Evolutionary conservation across 1,139 yeast genomes (phyloP), one percentile per base, ranked within the genome.

Genomic region (Debaryomycetaceae sp.): DNA sequence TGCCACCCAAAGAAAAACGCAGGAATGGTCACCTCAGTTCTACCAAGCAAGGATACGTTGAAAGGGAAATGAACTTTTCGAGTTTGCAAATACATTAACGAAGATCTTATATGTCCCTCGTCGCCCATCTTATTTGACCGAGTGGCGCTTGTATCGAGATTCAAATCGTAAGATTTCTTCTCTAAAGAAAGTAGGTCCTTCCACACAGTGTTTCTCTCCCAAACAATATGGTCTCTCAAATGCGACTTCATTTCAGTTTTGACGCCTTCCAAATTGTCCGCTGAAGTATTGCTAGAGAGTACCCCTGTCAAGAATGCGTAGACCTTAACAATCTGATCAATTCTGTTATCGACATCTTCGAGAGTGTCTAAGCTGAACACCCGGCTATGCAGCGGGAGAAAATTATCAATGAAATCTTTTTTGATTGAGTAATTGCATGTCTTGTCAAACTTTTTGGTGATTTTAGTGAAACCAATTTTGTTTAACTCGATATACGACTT

Each of bases 191-290:
- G 84, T 83, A 91, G 83, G 60, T 91, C 97, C 58, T 93, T 84
- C 98, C 98, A 91, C 23, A 91, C 97, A 0, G 97, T 91, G 63
- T 89, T 89, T 62, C 98, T 78, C 65, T 90, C 97, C 95, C 96
- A 91, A 14, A 90, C 96, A 41, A 91, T 87, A 63, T 90, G 96
- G 57, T 91, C 98, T 48, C 97, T 76, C 49, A 91, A 68, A 55
- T 88, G 88, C 13, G 88, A 75, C 49, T 84, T 78, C 49, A 91
- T 75, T 56, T 87, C 95, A 34, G 78, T 74, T 47, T 76, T 79
- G 23, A 93, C 87, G 39, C 66, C 62, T 13, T 76, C 81, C 41
- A 75, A 58, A 46, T 77, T 70, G 39, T 56, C 57, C 6, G 42
- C 41, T 7, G 73, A 58, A 39, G 69, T 63, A 37, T 60, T 58